Evolutionary conservation across 345 rosid species (phyloP).

Genomic region (Sisymbrium irio): DNA sequence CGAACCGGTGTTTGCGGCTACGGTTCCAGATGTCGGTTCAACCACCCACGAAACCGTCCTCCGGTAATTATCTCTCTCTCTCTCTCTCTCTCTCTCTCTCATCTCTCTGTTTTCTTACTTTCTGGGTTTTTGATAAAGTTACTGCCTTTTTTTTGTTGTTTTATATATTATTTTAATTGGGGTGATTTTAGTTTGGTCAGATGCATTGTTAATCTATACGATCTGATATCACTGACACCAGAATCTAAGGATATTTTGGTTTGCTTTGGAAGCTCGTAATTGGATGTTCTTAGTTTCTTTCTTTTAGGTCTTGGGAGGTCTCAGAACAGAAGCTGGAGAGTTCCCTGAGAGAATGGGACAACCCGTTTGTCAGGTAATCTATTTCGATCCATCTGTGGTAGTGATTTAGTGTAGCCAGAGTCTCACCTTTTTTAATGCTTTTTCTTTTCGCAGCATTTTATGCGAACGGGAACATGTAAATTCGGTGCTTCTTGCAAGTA

Average conservation of each 20-base stretch:
- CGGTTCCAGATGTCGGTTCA: slow-evolving; percentile 88
- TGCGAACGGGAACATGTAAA: slow-evolving; percentile 89
- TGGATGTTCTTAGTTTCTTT: slow-evolving; percentile 27
- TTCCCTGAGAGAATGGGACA: slow-evolving; percentile 77
- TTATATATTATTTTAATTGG: background rate
- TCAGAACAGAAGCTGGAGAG: slow-evolving; percentile 55
- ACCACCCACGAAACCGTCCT: slow-evolving; percentile 82
- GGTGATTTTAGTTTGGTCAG: background rate
- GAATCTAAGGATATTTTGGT: background rate
- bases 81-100: slow-evolving; percentile 9
- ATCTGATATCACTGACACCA: slow-evolving; percentile 16
- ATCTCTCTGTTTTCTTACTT: slow-evolving; percentile 19
- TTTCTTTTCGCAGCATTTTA: slow-evolving; percentile 59
- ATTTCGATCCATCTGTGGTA: background rate
- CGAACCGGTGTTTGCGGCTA: slow-evolving; percentile 81
- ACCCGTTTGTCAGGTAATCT: slow-evolving; percentile 77
- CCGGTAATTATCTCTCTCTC: slow-evolving; percentile 44
- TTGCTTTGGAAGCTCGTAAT: slow-evolving; percentile 6
- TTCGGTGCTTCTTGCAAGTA: slow-evolving; percentile 94
- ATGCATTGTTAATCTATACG: slow-evolving; percentile 13
- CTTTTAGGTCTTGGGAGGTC: slow-evolving; percentile 57
- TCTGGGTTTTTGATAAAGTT: slow-evolving; percentile 34
- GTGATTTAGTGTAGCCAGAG: background rate
- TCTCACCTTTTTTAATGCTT: background rate
- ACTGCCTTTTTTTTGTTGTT: slow-evolving; percentile 13